Percentiles rank a stretch among this genome's conserved stretches.
Conservation (phyloP, 495 filamentous ascomycete genomes). For the Delitschia confertaspora region DNA sequence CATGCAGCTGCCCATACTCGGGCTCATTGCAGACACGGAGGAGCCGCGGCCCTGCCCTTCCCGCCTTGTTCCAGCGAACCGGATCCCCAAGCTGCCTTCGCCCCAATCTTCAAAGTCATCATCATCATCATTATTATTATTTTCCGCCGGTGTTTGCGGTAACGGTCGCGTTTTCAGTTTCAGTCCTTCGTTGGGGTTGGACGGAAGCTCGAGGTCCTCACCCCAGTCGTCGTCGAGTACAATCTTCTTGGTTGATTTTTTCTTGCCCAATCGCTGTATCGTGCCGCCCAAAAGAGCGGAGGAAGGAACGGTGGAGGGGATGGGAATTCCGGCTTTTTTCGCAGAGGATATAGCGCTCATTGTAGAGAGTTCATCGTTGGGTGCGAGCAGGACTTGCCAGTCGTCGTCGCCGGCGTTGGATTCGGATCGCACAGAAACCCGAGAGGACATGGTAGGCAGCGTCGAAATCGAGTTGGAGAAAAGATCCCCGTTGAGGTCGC, state of each 20-base stretch:
- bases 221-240: slow-evolving; percentile 81
- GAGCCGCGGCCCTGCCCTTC: slow-evolving; percentile 70
- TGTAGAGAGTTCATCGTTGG: slow-evolving; percentile 69
- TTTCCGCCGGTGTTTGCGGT: slow-evolving; percentile 46
- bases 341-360: slow-evolving; percentile 79
- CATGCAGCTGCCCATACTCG: slow-evolving; percentile 80
- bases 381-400: slow-evolving; percentile 68
- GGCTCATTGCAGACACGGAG: slow-evolving; percentile 78
- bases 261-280: slow-evolving; percentile 82
- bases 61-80: slow-evolving; percentile 74
- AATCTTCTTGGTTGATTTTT: slow-evolving; percentile 60
- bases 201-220: slow-evolving; percentile 77
- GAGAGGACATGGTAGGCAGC: slow-evolving; percentile 65
- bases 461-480: slow-evolving; percentile 60
- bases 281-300: slow-evolving; percentile 91
- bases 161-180: slow-evolving; percentile 42
- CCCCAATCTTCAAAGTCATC: slow-evolving; percentile 91
- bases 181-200: slow-evolving; percentile 19
- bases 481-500: slow-evolving; percentile 56
- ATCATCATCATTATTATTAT: slow-evolving; percentile 40
- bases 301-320: slow-evolving; percentile 79
- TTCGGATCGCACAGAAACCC: slow-evolving; percentile 70
- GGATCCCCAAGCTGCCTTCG: slow-evolving; percentile 81
- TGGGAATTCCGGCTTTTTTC: slow-evolving; percentile 79
- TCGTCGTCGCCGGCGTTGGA: slow-evolving; percentile 65